phyloP scores from a whole-genome alignment of 345 rosid genomes.

The Capsella bursapastoris region DNA sequence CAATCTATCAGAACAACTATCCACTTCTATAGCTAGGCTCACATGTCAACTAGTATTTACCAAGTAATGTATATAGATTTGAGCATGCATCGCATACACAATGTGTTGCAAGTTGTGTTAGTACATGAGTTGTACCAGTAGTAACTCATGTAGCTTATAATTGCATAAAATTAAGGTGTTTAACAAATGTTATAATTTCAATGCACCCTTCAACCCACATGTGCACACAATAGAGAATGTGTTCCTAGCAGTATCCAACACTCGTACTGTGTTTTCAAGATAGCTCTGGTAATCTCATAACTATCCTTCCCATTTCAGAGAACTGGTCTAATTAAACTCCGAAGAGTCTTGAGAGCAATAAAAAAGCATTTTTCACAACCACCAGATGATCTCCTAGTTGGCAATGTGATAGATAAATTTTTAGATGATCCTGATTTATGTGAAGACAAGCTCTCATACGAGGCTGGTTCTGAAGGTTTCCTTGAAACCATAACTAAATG shows the following conservation, averaged over 20 bases:
- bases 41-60: constrained; percentile 28
- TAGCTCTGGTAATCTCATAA: constrained; percentile 34
- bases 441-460: constrained; percentile 84
- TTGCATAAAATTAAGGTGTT: constrained; percentile 18
- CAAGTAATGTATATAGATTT: constrained; percentile 16
- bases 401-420: constrained; percentile 80
- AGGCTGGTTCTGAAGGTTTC: constrained; percentile 87
- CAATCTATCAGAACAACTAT: constrained; percentile 8
- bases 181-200: not conserved
- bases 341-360: constrained; percentile 93
- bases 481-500: constrained; percentile 67
- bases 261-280: constrained; percentile 12
- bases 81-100: constrained; percentile 19
- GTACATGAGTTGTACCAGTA: constrained; percentile 17
- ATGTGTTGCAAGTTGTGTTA: constrained; percentile 21
- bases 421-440: constrained; percentile 82
- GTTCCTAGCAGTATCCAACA: constrained; percentile 20
- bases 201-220: constrained; percentile 23
- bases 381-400: constrained; percentile 79
- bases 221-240: constrained; percentile 1
- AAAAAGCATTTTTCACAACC: constrained; percentile 95
- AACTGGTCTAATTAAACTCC: constrained; percentile 94
- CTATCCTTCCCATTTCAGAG: constrained; percentile 57
- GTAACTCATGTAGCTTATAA: constrained; percentile 21
- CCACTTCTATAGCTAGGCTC: constrained; percentile 28